Evolutionary conservation across 495 filamentous ascomycete genomes (phyloP).

Genomic region (Penicillium canescens): DNA sequence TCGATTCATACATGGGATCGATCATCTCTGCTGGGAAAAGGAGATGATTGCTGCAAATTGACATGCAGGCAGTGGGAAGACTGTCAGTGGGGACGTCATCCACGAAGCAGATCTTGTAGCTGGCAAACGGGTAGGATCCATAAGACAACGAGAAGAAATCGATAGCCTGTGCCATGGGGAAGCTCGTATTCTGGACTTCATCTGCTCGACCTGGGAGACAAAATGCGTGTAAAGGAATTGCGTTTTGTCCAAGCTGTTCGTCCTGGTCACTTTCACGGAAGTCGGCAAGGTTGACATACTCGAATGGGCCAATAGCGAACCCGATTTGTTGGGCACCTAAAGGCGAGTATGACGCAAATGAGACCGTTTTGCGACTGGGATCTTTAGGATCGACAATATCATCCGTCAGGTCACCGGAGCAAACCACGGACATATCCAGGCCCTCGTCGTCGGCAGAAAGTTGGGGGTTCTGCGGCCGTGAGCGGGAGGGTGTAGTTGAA

Average conservation of each 20-base stretch:
- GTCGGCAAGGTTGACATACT: conserved; percentile 85
- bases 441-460: conserved; percentile 76
- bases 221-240: conserved; percentile 82
- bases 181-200: conserved; percentile 82
- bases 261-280: conserved; percentile 89
- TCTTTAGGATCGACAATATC: conserved; percentile 77
- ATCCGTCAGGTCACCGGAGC: conserved; percentile 82
- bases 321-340: conserved; percentile 85
- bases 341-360: conserved; percentile 69
- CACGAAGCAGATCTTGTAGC: conserved; percentile 90
- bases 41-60: conserved; percentile 83
- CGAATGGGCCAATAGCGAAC: conserved; percentile 91
- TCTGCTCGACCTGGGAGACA: conserved; percentile 80
- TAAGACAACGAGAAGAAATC: conserved; percentile 86
- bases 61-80: conserved; percentile 73
- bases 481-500: conserved; percentile 13
- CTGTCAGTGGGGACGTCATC: conserved; percentile 79
- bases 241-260: conserved; percentile 80
- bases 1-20: conserved; percentile 77
- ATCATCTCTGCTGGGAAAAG: conserved; percentile 81
- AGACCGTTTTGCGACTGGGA: conserved; percentile 75
- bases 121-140: conserved; percentile 81
- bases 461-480: conserved; percentile 23
- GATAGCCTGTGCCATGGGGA: conserved; percentile 71
- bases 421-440: conserved; percentile 84